Evolutionary conservation across 257 asterid genomes (phyloP).

Genomic region (Solanum lycopersicoides): DNA sequence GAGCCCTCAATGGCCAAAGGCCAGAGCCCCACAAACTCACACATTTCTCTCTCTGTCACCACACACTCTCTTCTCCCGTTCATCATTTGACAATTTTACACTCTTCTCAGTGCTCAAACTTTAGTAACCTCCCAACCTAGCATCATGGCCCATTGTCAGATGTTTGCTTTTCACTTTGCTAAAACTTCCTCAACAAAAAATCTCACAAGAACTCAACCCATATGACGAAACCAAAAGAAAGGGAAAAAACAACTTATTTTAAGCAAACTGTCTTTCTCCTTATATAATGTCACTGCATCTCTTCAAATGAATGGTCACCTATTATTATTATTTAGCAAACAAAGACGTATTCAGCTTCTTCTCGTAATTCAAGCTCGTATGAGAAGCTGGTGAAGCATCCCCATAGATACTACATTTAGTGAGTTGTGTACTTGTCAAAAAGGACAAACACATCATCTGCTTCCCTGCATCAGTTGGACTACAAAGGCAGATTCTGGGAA

Average conservation of each 20-base stretch:
- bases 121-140: neutral
- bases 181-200: neutral
- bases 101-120: neutral
- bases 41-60: neutral
- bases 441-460: neutral
- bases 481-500: neutral
- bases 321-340: neutral
- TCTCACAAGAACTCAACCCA: neutral
- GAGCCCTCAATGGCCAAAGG: neutral
- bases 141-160: neutral
- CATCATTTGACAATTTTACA: neutral
- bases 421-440: neutral
- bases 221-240: neutral
- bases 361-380: neutral
- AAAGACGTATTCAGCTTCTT: neutral
- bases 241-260: neutral
- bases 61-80: neutral
- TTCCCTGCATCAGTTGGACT: neutral
- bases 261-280: neutral
- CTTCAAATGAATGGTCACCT: neutral
- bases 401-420: neutral
- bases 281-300: neutral
- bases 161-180: neutral
- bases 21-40: neutral
- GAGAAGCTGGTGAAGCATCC: neutral